Base-by-base conservation (phyloP, 257 asterid genomes). In the Nicotiana noctiflora region DNA sequence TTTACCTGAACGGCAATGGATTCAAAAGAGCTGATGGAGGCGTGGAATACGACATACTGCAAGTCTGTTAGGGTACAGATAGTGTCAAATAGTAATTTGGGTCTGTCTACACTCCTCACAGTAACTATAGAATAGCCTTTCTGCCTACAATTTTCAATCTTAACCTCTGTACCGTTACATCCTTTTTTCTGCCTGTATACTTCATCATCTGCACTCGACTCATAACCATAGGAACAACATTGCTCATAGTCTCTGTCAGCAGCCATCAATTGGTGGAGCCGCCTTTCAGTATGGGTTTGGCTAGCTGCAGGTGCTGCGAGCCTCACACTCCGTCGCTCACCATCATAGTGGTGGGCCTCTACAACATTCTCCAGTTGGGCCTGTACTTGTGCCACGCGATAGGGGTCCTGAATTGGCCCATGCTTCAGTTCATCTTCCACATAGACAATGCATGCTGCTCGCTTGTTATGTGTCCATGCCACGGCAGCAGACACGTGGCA, bases 251-350 rank as follows among this genome's bases (percentile, higher is more conserved):
- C 97, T 32, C 90, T 32, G 66, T 92, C 97, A 2, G 90, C 97
- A 8, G 91, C 90, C 98, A 95, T 86, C 79, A 95, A 83, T 89
- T 95, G 97, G 89, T 95, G 99, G 80, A 95, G 99, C 87, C 99
- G 96, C 84, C 98, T 89, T 87, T 95, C 98, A 0, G 94, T 89
- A 88, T 95, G 97, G 6, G 97, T 90, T 46, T 72, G 85, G 32
- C 90, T 89, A 0, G 90, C 77, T 4, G 85, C 82, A 0, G 96
- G 94, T 79, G 81, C 83, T 0, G 93, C 84, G 77, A 95, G 49
- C 86, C 90, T 87, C 83, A 95, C 90, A 10, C 96, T 89, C 21
- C 91, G 85, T 21, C 82, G 79, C 81, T 95, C 98, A 1, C 89
- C 90, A 1, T 80, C 75, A 37, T 76, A 80, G 79, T 95, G 98